phyloP scores from a whole-genome alignment of 2,329 filamentous ascomycete genomes.

The Tolypocladium ophioglossoides region DNA sequence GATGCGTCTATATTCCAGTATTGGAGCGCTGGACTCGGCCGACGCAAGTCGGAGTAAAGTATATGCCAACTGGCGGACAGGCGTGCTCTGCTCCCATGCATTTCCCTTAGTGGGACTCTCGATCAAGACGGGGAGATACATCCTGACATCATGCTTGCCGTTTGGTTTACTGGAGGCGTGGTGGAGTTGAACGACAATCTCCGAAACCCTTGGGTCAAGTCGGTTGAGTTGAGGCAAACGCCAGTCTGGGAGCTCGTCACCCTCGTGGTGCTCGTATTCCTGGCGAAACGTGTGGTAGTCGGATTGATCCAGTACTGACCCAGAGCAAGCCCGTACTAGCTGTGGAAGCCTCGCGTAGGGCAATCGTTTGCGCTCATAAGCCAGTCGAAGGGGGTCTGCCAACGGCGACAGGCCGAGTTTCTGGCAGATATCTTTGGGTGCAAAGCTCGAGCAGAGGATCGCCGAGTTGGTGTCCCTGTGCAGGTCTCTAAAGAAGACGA shows the following conservation, averaged over 20 bases:
- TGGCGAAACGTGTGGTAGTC: slow-evolving; percentile 19
- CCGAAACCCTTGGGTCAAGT: slow-evolving; percentile 28
- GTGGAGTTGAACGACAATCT: slow-evolving; percentile 23
- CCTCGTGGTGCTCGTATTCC: slow-evolving; percentile 18
- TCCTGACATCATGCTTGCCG: slow-evolving; percentile 18
- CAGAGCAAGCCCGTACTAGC: slow-evolving; percentile 16
- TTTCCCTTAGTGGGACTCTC: slow-evolving; percentile 44
- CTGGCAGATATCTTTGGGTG: slow-evolving; percentile 25
- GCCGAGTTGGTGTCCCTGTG: slow-evolving; percentile 20
- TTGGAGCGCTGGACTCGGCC: slow-evolving; percentile 4
- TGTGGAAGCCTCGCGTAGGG: slow-evolving; percentile 18
- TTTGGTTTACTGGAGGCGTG: background rate
- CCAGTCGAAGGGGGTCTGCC: slow-evolving; percentile 20
- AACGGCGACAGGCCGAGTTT: slow-evolving; percentile 28
- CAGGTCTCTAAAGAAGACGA: slow-evolving; percentile 61
- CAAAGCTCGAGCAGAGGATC: slow-evolving; percentile 16
- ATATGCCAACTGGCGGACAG: slow-evolving; percentile 43
- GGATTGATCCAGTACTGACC: slow-evolving; percentile 7
- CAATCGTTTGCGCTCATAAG: slow-evolving; percentile 21
- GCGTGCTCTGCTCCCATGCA: slow-evolving; percentile 44
- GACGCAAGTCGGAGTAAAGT: slow-evolving; percentile 27
- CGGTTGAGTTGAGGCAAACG: slow-evolving; percentile 6
- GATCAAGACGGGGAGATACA: slow-evolving; percentile 57
- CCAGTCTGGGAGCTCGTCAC: background rate
- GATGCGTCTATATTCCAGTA: slow-evolving; percentile 28